Evolutionary conservation across 495 filamentous ascomycete genomes (phyloP).

Genomic region (Hypomontagnella submonticulosa): DNA sequence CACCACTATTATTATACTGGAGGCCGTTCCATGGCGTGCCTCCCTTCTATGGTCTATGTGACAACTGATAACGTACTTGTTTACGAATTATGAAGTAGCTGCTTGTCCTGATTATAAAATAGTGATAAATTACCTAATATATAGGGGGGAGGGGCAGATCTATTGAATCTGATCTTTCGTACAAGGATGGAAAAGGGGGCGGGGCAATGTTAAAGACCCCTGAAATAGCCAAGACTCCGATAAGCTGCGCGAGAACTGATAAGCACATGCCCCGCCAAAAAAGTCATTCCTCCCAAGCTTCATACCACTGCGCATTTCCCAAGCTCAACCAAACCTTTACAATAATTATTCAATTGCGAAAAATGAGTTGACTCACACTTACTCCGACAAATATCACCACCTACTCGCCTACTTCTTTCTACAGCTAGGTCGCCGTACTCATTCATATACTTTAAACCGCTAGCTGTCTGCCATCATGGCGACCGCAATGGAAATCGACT

Average conservation of each 20-base stretch:
- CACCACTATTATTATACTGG: too few species aligned
- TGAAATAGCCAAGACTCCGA: slow-evolving; percentile 4
- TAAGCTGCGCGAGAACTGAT: slow-evolving; percentile 38
- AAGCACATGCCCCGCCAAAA: slow-evolving; percentile 46
- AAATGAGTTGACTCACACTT: slow-evolving; percentile 18
- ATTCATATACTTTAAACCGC: slow-evolving; percentile 22
- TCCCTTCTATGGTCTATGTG: too few species aligned
- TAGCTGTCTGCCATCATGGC: not conserved
- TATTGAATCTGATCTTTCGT: too few species aligned
- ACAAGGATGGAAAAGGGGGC: too few species aligned
- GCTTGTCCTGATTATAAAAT: too few species aligned
- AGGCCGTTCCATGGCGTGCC: too few species aligned
- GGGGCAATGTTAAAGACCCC: too few species aligned
- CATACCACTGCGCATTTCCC: not conserved
- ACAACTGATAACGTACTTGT: too few species aligned
- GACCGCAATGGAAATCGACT: slow-evolving; percentile 11
- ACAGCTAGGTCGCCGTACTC: slow-evolving; percentile 1
- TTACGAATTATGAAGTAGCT: too few species aligned
- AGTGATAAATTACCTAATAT: too few species aligned
- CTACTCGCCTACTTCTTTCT: not conserved
- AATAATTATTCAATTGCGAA: slow-evolving; percentile 9
- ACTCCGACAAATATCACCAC: not conserved
- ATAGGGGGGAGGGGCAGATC: too few species aligned
- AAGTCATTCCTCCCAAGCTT: slow-evolving; percentile 5
- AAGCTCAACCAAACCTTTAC: not conserved